Percentiles rank a stretch among this genome's conserved stretches.
These are phyloP conservation scores for Cunninghamia lanceolata DNA, from an alignment of 75 land plant species.

Conservation along the genomic window DNA sequence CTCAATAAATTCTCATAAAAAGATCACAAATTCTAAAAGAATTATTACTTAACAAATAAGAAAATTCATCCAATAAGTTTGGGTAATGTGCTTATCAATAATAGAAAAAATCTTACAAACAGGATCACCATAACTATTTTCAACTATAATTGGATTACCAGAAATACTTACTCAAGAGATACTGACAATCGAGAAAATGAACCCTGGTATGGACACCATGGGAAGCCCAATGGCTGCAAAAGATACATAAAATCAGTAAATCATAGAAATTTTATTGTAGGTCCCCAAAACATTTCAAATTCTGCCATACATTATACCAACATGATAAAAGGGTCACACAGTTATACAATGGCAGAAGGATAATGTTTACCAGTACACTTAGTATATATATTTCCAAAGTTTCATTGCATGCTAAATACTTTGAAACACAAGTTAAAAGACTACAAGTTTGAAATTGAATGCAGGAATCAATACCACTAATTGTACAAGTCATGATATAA, in stretches of 20 bases:
- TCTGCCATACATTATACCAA: not conserved
- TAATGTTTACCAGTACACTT: not conserved
- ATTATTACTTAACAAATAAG: not conserved
- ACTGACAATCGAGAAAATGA: constrained; percentile 9
- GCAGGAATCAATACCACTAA: not conserved
- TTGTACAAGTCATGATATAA: not conserved
- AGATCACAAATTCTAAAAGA: not conserved
- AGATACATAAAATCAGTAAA: not conserved
- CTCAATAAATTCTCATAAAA: not conserved
- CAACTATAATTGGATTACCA: not conserved
- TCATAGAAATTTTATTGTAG: not conserved
- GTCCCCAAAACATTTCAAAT: not conserved
- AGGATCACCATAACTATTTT: not conserved
- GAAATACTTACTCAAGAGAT: constrained; percentile 13
- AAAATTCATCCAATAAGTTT: not conserved
- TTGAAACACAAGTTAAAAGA: not conserved
- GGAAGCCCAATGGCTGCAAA: constrained; percentile 9
- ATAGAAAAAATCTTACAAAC: not conserved
- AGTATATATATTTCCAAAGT: not conserved
- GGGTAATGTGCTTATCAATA: not conserved
- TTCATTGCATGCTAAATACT: not conserved
- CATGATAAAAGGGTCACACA: not conserved
- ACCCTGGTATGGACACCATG: constrained; percentile 12
- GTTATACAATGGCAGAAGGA: not conserved
- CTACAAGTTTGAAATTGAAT: not conserved